Conservation (phyloP, 441 rosid species). For the Biscutella laevigata region DNA sequence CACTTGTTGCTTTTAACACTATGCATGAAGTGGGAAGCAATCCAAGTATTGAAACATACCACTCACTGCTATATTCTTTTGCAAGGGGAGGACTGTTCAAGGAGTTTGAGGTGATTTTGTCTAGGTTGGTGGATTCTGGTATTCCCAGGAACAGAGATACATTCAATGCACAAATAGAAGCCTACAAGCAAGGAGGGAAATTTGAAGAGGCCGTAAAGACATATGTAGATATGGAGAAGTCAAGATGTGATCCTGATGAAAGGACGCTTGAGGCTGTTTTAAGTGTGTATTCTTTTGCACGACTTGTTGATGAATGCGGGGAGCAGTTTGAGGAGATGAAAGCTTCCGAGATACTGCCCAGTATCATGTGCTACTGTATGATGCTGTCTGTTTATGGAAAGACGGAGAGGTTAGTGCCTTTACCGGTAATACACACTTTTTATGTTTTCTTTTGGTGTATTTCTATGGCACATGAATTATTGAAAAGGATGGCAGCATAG, state of each 20-base stretch:
- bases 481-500: too few species aligned
- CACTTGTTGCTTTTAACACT: constrained; percentile 69
- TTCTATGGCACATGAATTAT: not conserved
- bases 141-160: constrained; percentile 56
- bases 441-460: not conserved
- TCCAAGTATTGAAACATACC: constrained; percentile 73
- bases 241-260: constrained; percentile 77
- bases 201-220: constrained; percentile 89
- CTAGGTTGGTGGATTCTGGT: constrained; percentile 56
- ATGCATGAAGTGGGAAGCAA: constrained; percentile 81
- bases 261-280: constrained; percentile 82
- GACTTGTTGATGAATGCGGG: constrained; percentile 81
- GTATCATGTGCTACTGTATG: constrained; percentile 87
- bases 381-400: constrained; percentile 89
- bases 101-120: constrained; percentile 60
- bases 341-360: constrained; percentile 68
- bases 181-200: constrained; percentile 78
- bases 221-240: constrained; percentile 81
- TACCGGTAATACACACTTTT: constrained; percentile 12
- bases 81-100: constrained; percentile 79
- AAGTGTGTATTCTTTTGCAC: constrained; percentile 76
- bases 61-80: constrained; percentile 66
- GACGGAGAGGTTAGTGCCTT: constrained; percentile 53
- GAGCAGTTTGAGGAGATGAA: constrained; percentile 92
- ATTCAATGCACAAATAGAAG: constrained; percentile 82